These are phyloP conservation scores for Helenozyma baotianmanensis DNA, from an alignment of 805 yeast genomes.

Conservation along the genomic window DNA sequence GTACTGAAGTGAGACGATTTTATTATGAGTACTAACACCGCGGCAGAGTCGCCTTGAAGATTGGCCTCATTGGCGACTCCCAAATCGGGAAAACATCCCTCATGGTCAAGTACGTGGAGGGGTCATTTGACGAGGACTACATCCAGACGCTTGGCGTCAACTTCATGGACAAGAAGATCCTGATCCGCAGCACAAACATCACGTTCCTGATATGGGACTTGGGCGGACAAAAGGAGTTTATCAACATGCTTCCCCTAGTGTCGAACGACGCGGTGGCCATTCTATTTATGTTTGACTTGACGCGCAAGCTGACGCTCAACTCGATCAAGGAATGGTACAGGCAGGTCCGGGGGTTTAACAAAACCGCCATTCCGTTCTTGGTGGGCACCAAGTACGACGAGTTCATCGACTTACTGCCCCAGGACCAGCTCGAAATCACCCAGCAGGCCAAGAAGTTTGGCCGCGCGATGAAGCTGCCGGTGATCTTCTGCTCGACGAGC, in stretches of 20 bases:
- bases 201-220: slow-evolving; percentile 93
- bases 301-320: slow-evolving; percentile 78
- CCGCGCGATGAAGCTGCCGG: slow-evolving; percentile 78
- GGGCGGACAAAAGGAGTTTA: slow-evolving; percentile 93
- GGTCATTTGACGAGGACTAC: slow-evolving; percentile 84
- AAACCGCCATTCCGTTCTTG: slow-evolving; percentile 83
- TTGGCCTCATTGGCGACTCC: slow-evolving; percentile 93
- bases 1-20: slow-evolving; percentile 11
- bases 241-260: slow-evolving; percentile 91
- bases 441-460: slow-evolving; percentile 81
- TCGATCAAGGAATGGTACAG: slow-evolving; percentile 94
- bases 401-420: slow-evolving; percentile 71
- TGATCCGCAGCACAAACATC: slow-evolving; percentile 79
- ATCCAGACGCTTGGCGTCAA: slow-evolving; percentile 94
- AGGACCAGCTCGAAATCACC: slow-evolving; percentile 81
- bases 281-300: slow-evolving; percentile 81
- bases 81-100: slow-evolving; percentile 94
- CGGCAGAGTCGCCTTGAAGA: slow-evolving; percentile 62
- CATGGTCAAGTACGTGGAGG: slow-evolving; percentile 97
- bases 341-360: slow-evolving; percentile 84
- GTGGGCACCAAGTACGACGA: slow-evolving; percentile 93
- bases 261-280: slow-evolving; percentile 90
- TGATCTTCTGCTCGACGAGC: slow-evolving; percentile 86
- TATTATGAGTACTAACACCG: not conserved
- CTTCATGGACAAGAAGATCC: slow-evolving; percentile 86